Base-by-base conservation (phyloP, 495 filamentous ascomycete species). In the Clavariopsis aquatica region DNA sequence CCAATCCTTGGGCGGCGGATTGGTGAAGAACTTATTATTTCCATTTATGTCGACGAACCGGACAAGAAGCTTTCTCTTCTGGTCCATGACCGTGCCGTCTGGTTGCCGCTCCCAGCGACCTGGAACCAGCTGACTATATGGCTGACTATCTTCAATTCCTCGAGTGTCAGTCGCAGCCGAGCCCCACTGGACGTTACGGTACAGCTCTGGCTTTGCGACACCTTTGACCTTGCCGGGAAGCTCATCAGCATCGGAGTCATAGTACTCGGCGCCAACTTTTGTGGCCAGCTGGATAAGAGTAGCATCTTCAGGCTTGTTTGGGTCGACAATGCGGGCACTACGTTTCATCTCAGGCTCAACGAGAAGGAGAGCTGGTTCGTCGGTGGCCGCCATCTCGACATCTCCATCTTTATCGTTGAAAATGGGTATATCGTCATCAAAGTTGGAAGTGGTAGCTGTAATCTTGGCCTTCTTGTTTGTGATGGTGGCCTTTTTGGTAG, bases 41-140 rank as follows among this genome's bases (percentile, higher is more conserved):
- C 57, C 57, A 22, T 38, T 38, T 1, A 8, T 60, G 57, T 60
- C 45, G 17, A 41, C 41, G 17, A 60, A 23, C 24, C 29, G 24
- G n/a, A 60, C 46, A 4, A 60, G 20, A 4, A 60, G 57, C 45
- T 60, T 60, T 10, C 36, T 28, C 57, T 60, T 60, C 57, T 60
- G 57, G 28, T 60, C 57, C 12, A 8, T 4, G 43, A 60, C 22
- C 1, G 57, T 51, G 43, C 57, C 57, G 27, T 60, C 57, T 8
- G 46, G 28, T 27, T 51, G 24, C 15, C 45, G 57, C 57, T 60
- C 57, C 57, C 57, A 60, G 57, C 57, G 57, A 36, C 57, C 57
- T 8, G 57, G 57, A 13, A 60, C 27, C n/a, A 60, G 46, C 45
- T 52, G 45, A 17, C 12, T 52, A 27, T 51, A 52, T 3, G 38